Evolutionary conservation across 2,329 filamentous ascomycete genomes (phyloP), one percentile per base, ranked within the genome.

Genomic region (Blastomyces parvus): DNA sequence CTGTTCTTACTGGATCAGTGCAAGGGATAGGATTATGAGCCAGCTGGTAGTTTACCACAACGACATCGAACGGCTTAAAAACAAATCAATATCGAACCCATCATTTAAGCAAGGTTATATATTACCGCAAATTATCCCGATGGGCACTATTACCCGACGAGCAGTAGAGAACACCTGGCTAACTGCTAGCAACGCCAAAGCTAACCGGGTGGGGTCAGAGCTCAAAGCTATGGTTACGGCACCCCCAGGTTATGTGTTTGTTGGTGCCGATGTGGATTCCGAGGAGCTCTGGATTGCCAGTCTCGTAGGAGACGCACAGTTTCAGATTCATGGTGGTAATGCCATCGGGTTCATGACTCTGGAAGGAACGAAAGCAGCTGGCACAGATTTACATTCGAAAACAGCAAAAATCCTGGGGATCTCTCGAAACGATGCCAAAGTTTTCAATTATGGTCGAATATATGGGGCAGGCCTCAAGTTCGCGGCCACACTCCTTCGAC

Each of bases 321-420:
- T 99, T 79, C 88, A 91, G 71, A 81, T 99, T 1, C 94, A 99
- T 69, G 95, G 94, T 52, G 95, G 94, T 61, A 97, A 97, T 72
- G 94, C 95, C 1, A 90, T 99, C 64, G 94, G 95, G 0, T 99
- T 99, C 80, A 99, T 99, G 95, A 99, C 94, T 0, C 81, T 99
- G 0, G 95, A 99, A 78, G 93, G 94, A 17, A 94, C 91, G 59
- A 97, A 99, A 77, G 87, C 91, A 6, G 91, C 90, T 2, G 93
- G 93, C 3, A 99, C 93, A 0, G 93, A 99, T 74, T 78, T 97
- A 63, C 93, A 99, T 76, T 97, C 92, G 7, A 89, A 93, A 40
- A 99, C 94, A 36, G 95, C 94, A 0, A 83, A 84, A 6, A 99
- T 99, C 63, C 77, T 99, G 1, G 93, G 92, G 7, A 99, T 99